Base-by-base conservation (phyloP, 2,329 filamentous ascomycete species). In the Aspergillus calidoustus region DNA sequence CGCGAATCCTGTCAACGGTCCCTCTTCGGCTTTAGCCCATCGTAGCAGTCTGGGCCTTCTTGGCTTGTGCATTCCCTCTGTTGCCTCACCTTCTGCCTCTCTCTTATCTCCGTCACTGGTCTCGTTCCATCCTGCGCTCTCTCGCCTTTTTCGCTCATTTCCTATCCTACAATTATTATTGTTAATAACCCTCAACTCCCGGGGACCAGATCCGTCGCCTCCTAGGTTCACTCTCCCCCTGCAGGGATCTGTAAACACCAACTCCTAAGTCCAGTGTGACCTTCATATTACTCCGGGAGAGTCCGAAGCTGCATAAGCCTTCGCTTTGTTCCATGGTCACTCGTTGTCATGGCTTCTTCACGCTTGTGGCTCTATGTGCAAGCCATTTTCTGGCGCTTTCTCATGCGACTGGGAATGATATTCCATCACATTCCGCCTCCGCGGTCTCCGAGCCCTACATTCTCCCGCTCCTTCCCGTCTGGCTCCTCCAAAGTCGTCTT, bases 351-450 rank as follows among this genome's bases (percentile, higher is more conserved):
- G 54, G 72, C 76, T 31, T 61, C 63, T 7, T 79, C 82, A 4
- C 83, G 88, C 76, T 86, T 84, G 81, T 83, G 86, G 70, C 82
- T 91, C 11, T 83, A 84, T 59, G 67, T 88, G 56, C 84, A 90
- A 72, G 89, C 89, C 51, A 77, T 82, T 30, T 84, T 88, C 72
- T 91, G 88, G 88, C 84, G 90, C 56, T 82, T 84, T 59, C 80
- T 91, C 47, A 90, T 91, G 84, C 82, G 81, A 61, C 82, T 91
- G 60, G 89, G 88, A 70, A 91, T 91, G 88, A 80, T 84, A 62
- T 78, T 91, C 44, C 89, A 92, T 72, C 84, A 83, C 58, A 77
- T 88, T 62, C 84, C 88, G 1, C 77, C 82, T 47, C 87, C 88
- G 7, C 81, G 83, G 54, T 87, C 89, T 6, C 86, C 87, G 1